Base-by-base conservation (phyloP, 2,329 filamentous ascomycete species). In the Emergomyces pasteurianus region DNA sequence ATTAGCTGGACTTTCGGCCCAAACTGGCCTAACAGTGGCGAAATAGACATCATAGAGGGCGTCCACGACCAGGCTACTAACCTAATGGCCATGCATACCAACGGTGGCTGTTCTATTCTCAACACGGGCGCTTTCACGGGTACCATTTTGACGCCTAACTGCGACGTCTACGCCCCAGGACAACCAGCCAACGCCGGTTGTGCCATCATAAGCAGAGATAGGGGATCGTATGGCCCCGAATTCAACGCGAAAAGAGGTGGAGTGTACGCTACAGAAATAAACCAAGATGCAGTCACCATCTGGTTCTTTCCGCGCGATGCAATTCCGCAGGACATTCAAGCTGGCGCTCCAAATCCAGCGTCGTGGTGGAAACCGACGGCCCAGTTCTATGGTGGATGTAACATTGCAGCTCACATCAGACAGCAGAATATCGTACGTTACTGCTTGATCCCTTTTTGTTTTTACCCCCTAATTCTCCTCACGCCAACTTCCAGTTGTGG, bases 21-120 rank as follows among this genome's bases (percentile, higher is more conserved):
- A 14, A 74, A 80, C 67, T 89, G 86, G 86, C 86, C 86, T 1
- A 67, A 68, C 42, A 76, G 75, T 2, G 86, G 86, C 38, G 86
- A 89, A 73, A 87, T 89, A 66, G 86, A 89, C 70, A 85, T 89
- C 66, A 79, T 89, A 64, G 86, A 89, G 75, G 86, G 85, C 40
- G 84, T 88, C 66, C 86, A 87, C 74, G 74, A 77, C 28, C 78
- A 82, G 62, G 70, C 72, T 1, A 73, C 78, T 63, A 81, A 85
- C 68, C 71, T 77, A 49, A 75, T 88, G 71, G 86, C 85, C 26
- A 78, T 90, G 47, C 83, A 87, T 75, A 86, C 86, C 0, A 70
- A 40, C 38, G 58, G 49, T 4, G 66, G 63, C 16, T 69, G 67
- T 58, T 63, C 60, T 14, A 66, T 66, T 52, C 56, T 60, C 7